phyloP scores from a whole-genome alignment of 495 filamentous ascomycete genomes.

The Talaromyces adpressus region DNA sequence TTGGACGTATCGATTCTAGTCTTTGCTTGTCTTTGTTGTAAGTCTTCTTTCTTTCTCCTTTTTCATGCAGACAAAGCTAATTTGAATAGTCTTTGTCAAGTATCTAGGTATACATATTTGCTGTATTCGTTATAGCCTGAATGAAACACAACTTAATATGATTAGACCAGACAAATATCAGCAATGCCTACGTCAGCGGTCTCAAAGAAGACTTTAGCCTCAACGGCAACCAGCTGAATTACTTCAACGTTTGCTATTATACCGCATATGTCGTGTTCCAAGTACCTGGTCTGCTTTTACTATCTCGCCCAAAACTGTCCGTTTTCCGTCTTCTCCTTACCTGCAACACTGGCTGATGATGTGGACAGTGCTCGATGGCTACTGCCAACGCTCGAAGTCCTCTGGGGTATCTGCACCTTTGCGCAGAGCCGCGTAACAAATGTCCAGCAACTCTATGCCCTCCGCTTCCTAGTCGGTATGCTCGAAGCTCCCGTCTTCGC shows the following conservation, averaged over 20 bases:
- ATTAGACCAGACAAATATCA: constrained; percentile 39
- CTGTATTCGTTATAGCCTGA: background rate
- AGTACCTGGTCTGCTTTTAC: constrained; percentile 25
- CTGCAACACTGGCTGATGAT: background rate
- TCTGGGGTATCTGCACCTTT: constrained; percentile 22
- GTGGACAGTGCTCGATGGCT: constrained; percentile 29
- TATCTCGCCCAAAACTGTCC: background rate
- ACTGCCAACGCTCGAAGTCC: constrained; percentile 24
- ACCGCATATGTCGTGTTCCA: constrained; percentile 34
- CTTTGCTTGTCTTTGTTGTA: constrained; percentile 28
- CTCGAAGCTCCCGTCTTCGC: constrained; percentile 30
- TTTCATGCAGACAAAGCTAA: background rate
- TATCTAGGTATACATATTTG: constrained; percentile 8
- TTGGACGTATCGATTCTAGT: constrained; percentile 26
- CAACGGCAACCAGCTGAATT: constrained; percentile 47
- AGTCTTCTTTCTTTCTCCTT: constrained; percentile 16
- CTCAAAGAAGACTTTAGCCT: constrained; percentile 55
- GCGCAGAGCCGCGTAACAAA: constrained; percentile 32
- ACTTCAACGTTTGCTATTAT: constrained; percentile 30
- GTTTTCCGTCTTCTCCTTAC: background rate
- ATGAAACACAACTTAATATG: background rate
- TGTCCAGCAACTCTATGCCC: constrained; percentile 34
- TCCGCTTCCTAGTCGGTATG: constrained; percentile 45
- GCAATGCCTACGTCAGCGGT: constrained; percentile 48
- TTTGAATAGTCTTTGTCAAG: background rate